A percentile compares a stretch with the other conserved stretches of the same genome.
phyloP scores from a whole-genome alignment of 768 basidiomycete genomes.

The Flagelloscypha sp. region DNA sequence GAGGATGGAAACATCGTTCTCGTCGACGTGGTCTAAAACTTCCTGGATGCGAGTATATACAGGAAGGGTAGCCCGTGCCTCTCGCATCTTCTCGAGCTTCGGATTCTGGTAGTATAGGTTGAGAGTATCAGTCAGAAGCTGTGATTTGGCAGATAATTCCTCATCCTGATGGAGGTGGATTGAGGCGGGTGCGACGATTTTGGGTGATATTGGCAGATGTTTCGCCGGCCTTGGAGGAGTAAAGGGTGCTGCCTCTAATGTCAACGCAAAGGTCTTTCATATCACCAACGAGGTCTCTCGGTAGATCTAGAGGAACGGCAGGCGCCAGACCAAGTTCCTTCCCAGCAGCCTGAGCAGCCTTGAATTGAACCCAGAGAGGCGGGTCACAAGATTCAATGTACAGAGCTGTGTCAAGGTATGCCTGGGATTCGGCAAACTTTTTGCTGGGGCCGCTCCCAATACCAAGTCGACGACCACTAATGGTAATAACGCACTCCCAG shows the following conservation, averaged over 20 bases:
- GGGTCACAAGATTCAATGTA: constrained; percentile 84
- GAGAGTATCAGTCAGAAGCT: constrained; percentile 42
- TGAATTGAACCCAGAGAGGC: constrained; percentile 68
- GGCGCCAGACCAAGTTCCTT: constrained; percentile 67
- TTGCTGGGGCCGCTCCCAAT: constrained; percentile 63
- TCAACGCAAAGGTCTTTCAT: constrained; percentile 65
- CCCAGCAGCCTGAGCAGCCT: constrained; percentile 51
- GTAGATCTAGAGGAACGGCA: constrained; percentile 57
- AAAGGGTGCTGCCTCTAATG: constrained; percentile 55
- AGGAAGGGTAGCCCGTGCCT: constrained; percentile 60
- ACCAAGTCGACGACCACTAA: constrained; percentile 75
- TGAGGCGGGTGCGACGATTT: constrained; percentile 3
- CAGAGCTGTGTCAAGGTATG: constrained; percentile 80
- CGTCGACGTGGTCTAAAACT: constrained; percentile 58
- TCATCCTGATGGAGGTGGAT: constrained; percentile 18
- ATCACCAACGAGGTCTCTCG: constrained; percentile 53
- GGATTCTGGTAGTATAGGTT: constrained; percentile 57
- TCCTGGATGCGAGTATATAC: constrained; percentile 62
- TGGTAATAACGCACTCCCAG: constrained; percentile 73
- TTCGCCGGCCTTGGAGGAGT: constrained; percentile 20
- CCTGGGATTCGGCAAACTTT: constrained; percentile 60
- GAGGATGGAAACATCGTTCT: constrained; percentile 80
- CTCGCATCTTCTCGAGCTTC: constrained; percentile 54
- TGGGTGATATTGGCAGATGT: constrained; percentile 6
- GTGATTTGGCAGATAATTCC: constrained; percentile 45